phyloP scores from a whole-genome alignment of 2,329 filamentous ascomycete species.

The Beauveria sp. region DNA sequence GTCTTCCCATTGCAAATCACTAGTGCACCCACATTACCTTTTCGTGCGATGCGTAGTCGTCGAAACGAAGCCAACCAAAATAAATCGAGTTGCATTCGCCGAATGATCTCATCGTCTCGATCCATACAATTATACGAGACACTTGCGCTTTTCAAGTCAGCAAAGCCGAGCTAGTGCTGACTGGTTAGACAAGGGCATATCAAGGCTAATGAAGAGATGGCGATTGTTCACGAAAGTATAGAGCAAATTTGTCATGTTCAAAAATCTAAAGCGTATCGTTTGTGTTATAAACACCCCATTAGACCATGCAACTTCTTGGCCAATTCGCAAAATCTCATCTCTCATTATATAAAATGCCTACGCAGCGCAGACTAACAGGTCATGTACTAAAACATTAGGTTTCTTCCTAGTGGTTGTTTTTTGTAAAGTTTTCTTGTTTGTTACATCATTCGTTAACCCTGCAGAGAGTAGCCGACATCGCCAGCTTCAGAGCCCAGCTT shows the following conservation, averaged over 20 bases:
- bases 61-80: slow-evolving; percentile 21
- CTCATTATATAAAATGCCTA: not conserved
- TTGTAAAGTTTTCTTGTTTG: not conserved
- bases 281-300: too few species aligned
- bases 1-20: slow-evolving; percentile 17
- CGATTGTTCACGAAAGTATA: too few species aligned
- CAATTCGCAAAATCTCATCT: too few species aligned
- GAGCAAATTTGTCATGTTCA: too few species aligned
- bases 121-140: slow-evolving; percentile 10
- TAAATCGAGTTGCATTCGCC: slow-evolving; percentile 23
- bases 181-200: too few species aligned
- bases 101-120: slow-evolving; percentile 15
- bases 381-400: not conserved
- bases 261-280: too few species aligned
- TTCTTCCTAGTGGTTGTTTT: not conserved
- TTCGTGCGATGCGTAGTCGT: slow-evolving; percentile 18
- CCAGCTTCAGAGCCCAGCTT: slow-evolving; percentile 52
- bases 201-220: too few species aligned
- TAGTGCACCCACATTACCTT: slow-evolving; percentile 14
- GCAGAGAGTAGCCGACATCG: slow-evolving; percentile 56
- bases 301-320: too few species aligned
- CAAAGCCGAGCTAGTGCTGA: too few species aligned
- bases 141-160: not conserved
- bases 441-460: slow-evolving; percentile 31
- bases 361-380: not conserved